These are phyloP conservation scores for Aspergillus pseudoterreus DNA, from an alignment of 2,329 filamentous ascomycete genomes.

Conservation along the genomic window DNA sequence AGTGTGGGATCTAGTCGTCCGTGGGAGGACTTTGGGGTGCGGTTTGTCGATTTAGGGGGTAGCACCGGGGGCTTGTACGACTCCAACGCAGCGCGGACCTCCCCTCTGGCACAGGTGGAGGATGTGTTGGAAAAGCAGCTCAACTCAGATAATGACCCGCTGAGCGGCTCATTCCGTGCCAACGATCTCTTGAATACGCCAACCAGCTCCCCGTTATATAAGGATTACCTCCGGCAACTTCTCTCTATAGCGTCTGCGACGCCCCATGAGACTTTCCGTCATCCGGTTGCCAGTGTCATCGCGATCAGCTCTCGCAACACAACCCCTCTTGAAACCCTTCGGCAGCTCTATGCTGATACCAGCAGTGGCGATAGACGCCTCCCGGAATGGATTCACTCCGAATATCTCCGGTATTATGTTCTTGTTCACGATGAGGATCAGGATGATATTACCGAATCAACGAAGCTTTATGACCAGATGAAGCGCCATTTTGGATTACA, in stretches of 20 bases:
- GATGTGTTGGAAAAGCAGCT: constrained; percentile 76
- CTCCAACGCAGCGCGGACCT: constrained; percentile 36
- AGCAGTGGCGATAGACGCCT: constrained; percentile 69
- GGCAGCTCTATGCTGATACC: constrained; percentile 80
- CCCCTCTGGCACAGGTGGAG: constrained; percentile 62
- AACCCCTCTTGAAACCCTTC: constrained; percentile 79
- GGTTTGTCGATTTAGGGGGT: constrained; percentile 68
- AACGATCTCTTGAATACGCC: constrained; percentile 29
- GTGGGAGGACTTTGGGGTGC: constrained; percentile 86
- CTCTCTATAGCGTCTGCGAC: constrained; percentile 74
- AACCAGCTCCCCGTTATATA: constrained; percentile 73
- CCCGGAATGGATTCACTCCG: constrained; percentile 82
- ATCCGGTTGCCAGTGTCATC: constrained; percentile 91
- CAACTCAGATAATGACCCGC: constrained; percentile 64
- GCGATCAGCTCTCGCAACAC: constrained; percentile 87
- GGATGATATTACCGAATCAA: constrained; percentile 87
- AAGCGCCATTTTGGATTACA: constrained; percentile 96
- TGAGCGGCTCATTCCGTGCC: constrained; percentile 24
- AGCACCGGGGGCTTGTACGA: constrained; percentile 35
- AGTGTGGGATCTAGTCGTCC: constrained; percentile 78
- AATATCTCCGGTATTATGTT: constrained; percentile 94
- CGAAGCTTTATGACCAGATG: constrained; percentile 94
- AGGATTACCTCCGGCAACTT: constrained; percentile 76
- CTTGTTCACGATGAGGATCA: constrained; percentile 94
- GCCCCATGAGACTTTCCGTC: constrained; percentile 87